These are phyloP conservation scores for Alloascoidea hylecoeti DNA, from an alignment of 805 yeast genomes.

Conservation along the genomic window DNA sequence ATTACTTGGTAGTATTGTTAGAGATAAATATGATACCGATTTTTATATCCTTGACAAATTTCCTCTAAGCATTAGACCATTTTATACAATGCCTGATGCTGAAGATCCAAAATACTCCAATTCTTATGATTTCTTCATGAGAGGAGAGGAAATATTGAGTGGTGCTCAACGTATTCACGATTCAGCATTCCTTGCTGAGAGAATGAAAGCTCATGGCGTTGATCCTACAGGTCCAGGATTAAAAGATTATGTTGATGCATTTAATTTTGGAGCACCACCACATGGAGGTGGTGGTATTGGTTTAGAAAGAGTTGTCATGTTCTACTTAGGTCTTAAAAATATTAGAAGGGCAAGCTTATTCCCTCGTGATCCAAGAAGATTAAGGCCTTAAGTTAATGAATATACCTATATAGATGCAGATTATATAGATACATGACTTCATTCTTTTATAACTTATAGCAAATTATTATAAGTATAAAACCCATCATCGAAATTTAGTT, in stretches of 20 bases:
- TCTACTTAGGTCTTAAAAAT: slow-evolving; percentile 91
- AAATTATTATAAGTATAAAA: no score
- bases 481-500: no score
- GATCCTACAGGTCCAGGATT: slow-evolving; percentile 74
- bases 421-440: no score
- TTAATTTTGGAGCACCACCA: slow-evolving; percentile 92
- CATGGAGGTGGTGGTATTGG: slow-evolving; percentile 99
- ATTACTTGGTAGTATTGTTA: slow-evolving; percentile 78
- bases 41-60: slow-evolving; percentile 96
- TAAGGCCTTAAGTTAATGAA: slow-evolving; percentile 46
- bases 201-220: slow-evolving; percentile 75
- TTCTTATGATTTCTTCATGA: slow-evolving; percentile 98
- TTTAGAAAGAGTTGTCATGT: slow-evolving; percentile 96
- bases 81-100: slow-evolving; percentile 98
- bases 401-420: neutral
- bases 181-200: slow-evolving; percentile 62
- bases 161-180: slow-evolving; percentile 99
- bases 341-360: slow-evolving; percentile 96
- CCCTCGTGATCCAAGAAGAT: slow-evolving; percentile 97
- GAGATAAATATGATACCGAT: slow-evolving; percentile 93
- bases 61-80: slow-evolving; percentile 94
- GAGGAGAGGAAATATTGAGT: slow-evolving; percentile 98
- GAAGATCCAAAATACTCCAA: slow-evolving; percentile 86
- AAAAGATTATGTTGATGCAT: slow-evolving; percentile 84
- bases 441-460: no score